Evolutionary conservation across 441 rosid species (phyloP), one percentile per base, ranked within the genome.

Genomic region (Adansonia madagascariensis): DNA sequence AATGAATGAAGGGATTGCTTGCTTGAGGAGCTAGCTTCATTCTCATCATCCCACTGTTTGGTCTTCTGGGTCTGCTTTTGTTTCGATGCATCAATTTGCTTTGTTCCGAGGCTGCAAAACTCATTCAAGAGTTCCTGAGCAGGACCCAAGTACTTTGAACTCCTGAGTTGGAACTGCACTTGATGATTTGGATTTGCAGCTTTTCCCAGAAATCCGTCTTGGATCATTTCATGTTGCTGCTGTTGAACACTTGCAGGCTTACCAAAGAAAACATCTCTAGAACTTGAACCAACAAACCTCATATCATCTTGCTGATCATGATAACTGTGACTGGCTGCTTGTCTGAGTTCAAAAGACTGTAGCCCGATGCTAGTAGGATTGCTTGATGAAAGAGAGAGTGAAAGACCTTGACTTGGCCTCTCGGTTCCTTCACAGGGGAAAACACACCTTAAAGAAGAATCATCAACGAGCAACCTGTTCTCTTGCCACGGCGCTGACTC

Each of bases 341-440:
- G 91, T 78, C 96, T 88, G 39, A 93, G 87, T 69, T 90, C 97
- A 78, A 95, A 92, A 49, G 92, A 84, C 74, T 94, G 97, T 27
- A 94, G 86, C 44, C 94, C 95, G 81, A 96, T 88, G 82, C 86
- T 79, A 12, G 95, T 85, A 67, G 98, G 99, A 81, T 95, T 87
- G 44, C 73, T 78, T 44, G 99, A 91, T 85, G 94, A 91, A 70
- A 96, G 98, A 67, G 98, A 96, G 73, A 96, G 96, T 2, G 98
- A 94, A 39, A 96, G 97, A n/a, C 98, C 99, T 87, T 94, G 99
- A 79, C 97, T 96, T 82, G 97, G 94, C 79, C 97, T 85, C 82
- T 91, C 94, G 84, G 89, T 94, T 65, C 91, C 92, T 86, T 89
- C 97, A 60, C 92, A 91, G 8, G 93, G 90, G 73, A 87, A 92